phyloP scores from a whole-genome alignment of 2,329 filamentous ascomycete species.

The Clonostachys sp. region DNA sequence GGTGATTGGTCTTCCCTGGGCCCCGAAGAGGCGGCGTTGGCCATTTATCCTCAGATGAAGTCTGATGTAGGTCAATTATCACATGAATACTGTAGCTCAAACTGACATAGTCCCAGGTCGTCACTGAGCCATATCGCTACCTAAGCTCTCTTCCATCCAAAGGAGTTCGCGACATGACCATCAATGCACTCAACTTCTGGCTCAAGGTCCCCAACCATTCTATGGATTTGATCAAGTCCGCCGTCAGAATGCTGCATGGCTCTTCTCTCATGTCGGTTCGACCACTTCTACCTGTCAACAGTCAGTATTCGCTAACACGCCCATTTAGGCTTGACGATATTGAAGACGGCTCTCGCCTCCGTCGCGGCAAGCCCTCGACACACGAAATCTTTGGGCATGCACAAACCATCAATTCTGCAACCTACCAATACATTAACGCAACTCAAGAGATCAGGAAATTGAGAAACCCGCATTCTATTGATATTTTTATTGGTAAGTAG shows the following conservation, averaged over 20 bases:
- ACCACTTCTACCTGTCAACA: neutral
- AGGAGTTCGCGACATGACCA: neutral
- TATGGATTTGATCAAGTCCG: neutral
- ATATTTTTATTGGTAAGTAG: constrained; percentile 8
- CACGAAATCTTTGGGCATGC: constrained; percentile 26
- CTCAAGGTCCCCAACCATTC: neutral
- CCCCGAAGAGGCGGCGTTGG: too few species aligned
- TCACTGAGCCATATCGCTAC: neutral
- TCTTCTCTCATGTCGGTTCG: constrained; percentile 1
- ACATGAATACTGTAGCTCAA: too few species aligned
- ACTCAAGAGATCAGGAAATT: constrained; percentile 9
- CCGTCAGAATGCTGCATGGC: neutral
- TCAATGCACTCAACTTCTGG: constrained; percentile 1
- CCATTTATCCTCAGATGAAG: too few species aligned
- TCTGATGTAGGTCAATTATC: too few species aligned
- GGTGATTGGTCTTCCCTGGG: too few species aligned
- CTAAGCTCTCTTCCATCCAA: neutral
- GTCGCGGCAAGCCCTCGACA: constrained; percentile 24
- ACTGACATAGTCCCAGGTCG: neutral
- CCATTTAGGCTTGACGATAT: constrained; percentile 25
- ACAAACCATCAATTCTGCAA: constrained; percentile 29
- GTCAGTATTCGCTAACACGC: neutral
- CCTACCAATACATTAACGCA: constrained; percentile 17
- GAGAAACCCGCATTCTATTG: constrained; percentile 7
- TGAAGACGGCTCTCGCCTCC: constrained; percentile 23